Evolutionary conservation across 2,329 filamentous ascomycete genomes (phyloP), one percentile per base, ranked within the genome.

Genomic region (Mycosphaerelloides madeirae): DNA sequence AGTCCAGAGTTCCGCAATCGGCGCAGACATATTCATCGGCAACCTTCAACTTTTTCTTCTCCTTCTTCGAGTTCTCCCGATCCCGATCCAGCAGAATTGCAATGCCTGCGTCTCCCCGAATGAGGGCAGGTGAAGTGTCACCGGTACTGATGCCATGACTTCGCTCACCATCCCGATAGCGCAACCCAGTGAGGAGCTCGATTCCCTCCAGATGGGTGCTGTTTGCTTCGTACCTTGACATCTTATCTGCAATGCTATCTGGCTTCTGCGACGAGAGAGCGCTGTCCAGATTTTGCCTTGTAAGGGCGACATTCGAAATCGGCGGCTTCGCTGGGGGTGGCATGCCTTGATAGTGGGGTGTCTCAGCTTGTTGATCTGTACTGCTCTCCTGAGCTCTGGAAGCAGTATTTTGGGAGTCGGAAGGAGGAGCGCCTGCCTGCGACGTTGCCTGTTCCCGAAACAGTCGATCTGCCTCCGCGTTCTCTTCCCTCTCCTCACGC

Each of bases 1-100:
- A 95, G 62, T 96, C 90, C 31, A 94, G 76, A 0, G 88, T 96
- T 73, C 91, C 90, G 68, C 91, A 97, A 65, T 96, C 91, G 1
- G 87, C 91, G 67, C 91, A 97, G 29, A 95, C 87, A 63, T 96
- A 96, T 72, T 96, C 90, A 61, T 95, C 78, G 8, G 75, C 74
- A 33, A 76, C 76, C 65, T 95, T 95, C 36, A 87, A 72, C 65
- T 95, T 95, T 73, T 85, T 86, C 73, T 94, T 83, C 64, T 84
- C 94, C 67, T 95, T 90, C 68, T 95, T 90, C 1, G 79, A 82
- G 11, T 84, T 74, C 47, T 93, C 87, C 51, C 88, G 81, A 53
- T 94, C 87, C 52, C 87, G 81, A 53, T 95, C 88, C 28, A 85
- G 69, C 0, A 87, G 81, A 40, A 94, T 93, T 6, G 85, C 84